Evolutionary conservation across 176 grass and related monocot genomes (phyloP).

Genomic region (Triticum monococcum): DNA sequence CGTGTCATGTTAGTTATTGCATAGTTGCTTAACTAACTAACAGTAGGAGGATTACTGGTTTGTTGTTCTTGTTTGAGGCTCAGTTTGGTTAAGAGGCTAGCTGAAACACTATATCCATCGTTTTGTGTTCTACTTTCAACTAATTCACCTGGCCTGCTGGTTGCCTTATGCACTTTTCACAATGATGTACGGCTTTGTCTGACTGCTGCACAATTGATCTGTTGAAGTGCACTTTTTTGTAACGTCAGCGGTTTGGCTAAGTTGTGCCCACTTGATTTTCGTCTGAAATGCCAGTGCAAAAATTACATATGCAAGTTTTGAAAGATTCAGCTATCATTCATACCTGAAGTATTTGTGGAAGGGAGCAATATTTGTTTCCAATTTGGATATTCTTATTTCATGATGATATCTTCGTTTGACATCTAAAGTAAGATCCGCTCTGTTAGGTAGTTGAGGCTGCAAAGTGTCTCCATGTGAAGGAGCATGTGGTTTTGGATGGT

Average conservation of each 20-base stretch:
- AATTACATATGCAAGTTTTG: not conserved
- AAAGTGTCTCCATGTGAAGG: constrained; percentile 87
- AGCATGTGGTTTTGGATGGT: constrained; percentile 91
- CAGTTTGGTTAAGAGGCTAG: not conserved
- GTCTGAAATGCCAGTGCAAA: not conserved
- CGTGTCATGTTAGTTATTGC: not conserved
- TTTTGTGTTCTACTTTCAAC: not conserved
- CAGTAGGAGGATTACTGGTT: not conserved
- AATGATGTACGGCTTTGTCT: not conserved
- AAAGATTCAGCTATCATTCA: not conserved
- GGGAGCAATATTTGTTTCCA: not conserved
- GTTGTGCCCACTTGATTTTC: not conserved
- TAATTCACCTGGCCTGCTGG: not conserved
- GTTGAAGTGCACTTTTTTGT: not conserved
- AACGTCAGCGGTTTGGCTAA: not conserved
- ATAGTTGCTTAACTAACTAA: not conserved
- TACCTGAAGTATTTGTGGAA: not conserved
- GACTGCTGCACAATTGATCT: not conserved
- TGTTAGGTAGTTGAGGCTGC: constrained; percentile 90
- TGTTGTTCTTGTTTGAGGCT: not conserved
- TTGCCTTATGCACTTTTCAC: not conserved
- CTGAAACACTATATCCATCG: not conserved
- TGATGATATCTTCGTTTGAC: not conserved
- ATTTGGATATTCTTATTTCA: not conserved
- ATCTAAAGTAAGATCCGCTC: constrained; percentile 10